Percentiles rank a stretch among this genome's conserved stretches.
These are phyloP conservation scores for Asterella californica DNA, from an alignment of 225 moss, liverwort and hornwort species.

Conservation along the genomic window DNA sequence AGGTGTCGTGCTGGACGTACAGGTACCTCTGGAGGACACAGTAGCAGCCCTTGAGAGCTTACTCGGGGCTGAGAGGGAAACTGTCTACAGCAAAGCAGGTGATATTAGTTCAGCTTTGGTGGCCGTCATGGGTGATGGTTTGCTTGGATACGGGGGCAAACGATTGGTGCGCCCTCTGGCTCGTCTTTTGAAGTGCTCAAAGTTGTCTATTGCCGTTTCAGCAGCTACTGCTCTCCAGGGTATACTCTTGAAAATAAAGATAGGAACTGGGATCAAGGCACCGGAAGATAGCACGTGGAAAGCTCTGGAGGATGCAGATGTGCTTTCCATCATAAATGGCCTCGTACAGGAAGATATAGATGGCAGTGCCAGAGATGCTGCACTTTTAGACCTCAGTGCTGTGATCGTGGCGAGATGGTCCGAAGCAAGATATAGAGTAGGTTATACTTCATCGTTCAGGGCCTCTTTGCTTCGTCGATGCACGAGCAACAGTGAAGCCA, in stretches of 20 bases:
- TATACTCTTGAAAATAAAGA: conserved; percentile 50
- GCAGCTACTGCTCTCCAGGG: conserved; percentile 66
- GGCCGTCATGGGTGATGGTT: conserved; percentile 49
- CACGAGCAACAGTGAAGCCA: conserved; percentile 44
- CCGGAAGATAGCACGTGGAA: conserved; percentile 63
- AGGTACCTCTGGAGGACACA: conserved; percentile 61
- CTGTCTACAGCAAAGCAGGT: conserved; percentile 65
- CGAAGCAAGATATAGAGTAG: conserved; percentile 55
- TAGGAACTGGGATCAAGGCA: conserved; percentile 25
- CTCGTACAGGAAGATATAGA: conserved; percentile 39
- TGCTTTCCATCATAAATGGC: conserved; percentile 46
- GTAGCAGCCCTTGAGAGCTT: conserved; percentile 68
- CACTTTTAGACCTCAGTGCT: conserved; percentile 50
- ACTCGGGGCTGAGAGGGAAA: conserved; percentile 60
- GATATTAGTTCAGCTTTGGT: conserved; percentile 46
- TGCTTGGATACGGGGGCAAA: conserved; percentile 44
- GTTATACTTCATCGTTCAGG: conserved; percentile 41
- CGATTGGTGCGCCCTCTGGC: conserved; percentile 58
- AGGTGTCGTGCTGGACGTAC: conserved; percentile 2
- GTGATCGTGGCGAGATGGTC: conserved; percentile 72
- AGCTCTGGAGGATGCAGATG: conserved; percentile 50
- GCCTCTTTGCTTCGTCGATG: conserved; percentile 51
- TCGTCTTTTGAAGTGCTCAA: conserved; percentile 51
- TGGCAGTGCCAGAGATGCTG: conserved; percentile 26
- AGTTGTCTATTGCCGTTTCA: conserved; percentile 37